Evolutionary conservation across 352 stramenopile genomes (phyloP), one percentile per base, ranked within the genome.

Genomic region (Phytophthora brassicae): DNA sequence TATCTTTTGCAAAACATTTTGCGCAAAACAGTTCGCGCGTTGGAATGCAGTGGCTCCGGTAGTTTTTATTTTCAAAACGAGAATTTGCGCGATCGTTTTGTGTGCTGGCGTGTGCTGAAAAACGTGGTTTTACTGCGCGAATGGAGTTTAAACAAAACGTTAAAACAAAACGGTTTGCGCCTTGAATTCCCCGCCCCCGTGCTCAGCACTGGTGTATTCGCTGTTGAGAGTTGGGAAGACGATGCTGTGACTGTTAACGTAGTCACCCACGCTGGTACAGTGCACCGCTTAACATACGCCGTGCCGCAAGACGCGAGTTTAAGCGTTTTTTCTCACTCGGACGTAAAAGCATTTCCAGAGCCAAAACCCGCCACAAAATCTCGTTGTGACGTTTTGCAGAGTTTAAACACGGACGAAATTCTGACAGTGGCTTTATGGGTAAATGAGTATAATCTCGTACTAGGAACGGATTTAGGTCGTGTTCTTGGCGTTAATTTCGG

Each of bases 11-110:
- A 49, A 22, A 58, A 31, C 53, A 38, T 36, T 17, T 31, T 31
- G 26, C 26, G 26, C 23, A 44, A 14, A 3, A 19, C 38, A 88
- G 82, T 88, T 41, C 79, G 76, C n/a, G 60, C 82, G 46, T 58
- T 89, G 17, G 79, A 91, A 58, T 88, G 79, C 48, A 82, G 66
- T 3, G 82, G 82, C 1, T 84, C 79, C 2, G 82, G 82, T 20
- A 86, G 63, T 51, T 91, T 89, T 33, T 89, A 88, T 71, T 91
- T 89, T 53, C 75, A 88, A 54, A 84, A 84, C 45, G 79, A 89
- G 17, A 60, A 60, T 60, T 68, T 91, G 31, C 75, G 80, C 20
- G 76, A 89, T 66, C 77, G 82, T 4, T 91, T 91, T 46, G 48
- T 91, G 17, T 89, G 79, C 56, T 92, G 83, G 83, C 73, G 83